Percentiles rank a stretch among this genome's conserved stretches.
Conservation (phyloP, 345 rosid genomes). For the Excoecaria cochinchinensis region DNA sequence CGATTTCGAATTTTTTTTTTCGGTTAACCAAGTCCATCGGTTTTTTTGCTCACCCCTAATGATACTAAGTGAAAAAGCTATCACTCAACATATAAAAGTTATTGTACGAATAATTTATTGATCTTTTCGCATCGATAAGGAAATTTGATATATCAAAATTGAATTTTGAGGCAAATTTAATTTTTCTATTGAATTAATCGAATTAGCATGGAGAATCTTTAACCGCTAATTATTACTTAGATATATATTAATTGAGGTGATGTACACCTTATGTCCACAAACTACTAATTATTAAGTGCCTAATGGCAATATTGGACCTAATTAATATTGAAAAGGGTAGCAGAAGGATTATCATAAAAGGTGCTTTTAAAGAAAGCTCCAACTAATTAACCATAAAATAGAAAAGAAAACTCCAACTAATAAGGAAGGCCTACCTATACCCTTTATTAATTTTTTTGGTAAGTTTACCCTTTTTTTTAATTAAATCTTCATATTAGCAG, state of each 20-base stretch:
- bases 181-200: neutral
- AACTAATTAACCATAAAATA: no score
- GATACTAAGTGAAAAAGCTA: no score
- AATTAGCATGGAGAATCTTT: conserved; percentile 2
- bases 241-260: neutral
- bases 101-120: no score
- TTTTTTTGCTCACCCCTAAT: no score
- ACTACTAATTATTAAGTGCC: neutral
- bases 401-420: conserved; percentile 12
- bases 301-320: neutral
- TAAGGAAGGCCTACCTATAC: conserved; percentile 10
- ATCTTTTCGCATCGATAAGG: no score
- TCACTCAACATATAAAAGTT: no score
- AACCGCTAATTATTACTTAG: neutral
- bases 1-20: no score
- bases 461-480: no score
- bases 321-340: conserved; percentile 11
- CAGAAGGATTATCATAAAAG: conserved; percentile 4
- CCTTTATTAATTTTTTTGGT: neutral
- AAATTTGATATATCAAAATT: no score
- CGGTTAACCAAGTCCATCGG: no score
- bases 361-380: conserved; percentile 16
- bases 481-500: neutral
- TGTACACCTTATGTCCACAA: neutral
- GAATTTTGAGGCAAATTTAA: neutral